These are phyloP conservation scores for Encephalitozoon romaleae DNA, from an alignment of 371 early-diverging fungal genomes.

Conservation along the genomic window DNA sequence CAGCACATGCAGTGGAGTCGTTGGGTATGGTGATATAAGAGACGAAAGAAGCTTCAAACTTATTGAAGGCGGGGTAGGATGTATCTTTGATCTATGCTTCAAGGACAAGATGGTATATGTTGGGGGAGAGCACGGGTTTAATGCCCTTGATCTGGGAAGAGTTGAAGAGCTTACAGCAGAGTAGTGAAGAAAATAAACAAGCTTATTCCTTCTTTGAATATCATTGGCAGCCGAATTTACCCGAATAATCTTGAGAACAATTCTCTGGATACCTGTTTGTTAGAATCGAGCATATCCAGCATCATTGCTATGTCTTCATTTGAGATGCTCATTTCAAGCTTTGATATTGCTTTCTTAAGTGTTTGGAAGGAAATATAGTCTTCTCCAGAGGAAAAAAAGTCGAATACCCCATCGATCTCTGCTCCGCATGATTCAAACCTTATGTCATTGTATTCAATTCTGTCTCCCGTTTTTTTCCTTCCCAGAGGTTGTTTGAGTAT, in stretches of 20 bases:
- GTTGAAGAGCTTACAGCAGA: background rate
- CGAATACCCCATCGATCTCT: background rate
- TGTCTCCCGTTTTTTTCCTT: background rate
- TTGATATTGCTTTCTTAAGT: background rate
- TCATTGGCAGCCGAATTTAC: background rate
- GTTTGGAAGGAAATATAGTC: background rate
- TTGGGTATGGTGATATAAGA: constrained; percentile 48
- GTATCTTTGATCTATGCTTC: constrained; percentile 33
- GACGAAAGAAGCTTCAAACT: constrained; percentile 19
- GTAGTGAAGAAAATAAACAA: background rate
- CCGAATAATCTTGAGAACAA: background rate
- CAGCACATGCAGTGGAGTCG: constrained; percentile 17
- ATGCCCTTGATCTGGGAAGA: constrained; percentile 13
- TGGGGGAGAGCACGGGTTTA: constrained; percentile 35
- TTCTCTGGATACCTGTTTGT: background rate
- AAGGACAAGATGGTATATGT: constrained; percentile 11
- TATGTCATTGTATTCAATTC: background rate
- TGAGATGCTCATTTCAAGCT: background rate
- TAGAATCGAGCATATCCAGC: background rate
- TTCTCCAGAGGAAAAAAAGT: background rate
- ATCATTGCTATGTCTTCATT: background rate
- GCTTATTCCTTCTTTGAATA: background rate
- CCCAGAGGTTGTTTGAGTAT: background rate
- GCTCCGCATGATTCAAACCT: background rate
- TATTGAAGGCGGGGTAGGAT: constrained; percentile 20